A percentile compares a stretch with the other conserved stretches of the same genome.
Evolutionary conservation across 371 early-diverging fungal genomes (phyloP).

Genomic region (Rhizopus microsporus): DNA sequence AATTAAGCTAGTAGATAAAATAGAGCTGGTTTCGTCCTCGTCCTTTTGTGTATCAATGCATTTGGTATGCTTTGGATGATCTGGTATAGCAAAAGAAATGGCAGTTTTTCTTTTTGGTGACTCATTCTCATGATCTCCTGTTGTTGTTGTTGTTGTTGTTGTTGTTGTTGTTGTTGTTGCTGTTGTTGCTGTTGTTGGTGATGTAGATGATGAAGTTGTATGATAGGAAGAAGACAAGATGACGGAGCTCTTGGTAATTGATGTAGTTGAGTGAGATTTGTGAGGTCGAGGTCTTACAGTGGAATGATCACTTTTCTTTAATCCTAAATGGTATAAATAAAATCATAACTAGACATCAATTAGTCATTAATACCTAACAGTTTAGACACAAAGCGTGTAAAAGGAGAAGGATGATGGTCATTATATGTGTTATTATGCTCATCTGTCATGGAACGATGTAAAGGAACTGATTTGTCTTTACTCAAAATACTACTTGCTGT

Average conservation of each 20-base stretch:
- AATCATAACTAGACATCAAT: background rate
- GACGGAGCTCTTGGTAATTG: constrained; percentile 33
- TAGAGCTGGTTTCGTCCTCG: constrained; percentile 21
- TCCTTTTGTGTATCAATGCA: background rate
- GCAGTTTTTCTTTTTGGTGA: constrained; percentile 15
- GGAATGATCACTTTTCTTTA: constrained; percentile 3
- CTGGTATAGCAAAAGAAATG: constrained; percentile 16
- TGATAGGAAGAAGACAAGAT: constrained; percentile 23
- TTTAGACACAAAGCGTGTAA: constrained; percentile 27
- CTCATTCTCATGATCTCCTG: background rate
- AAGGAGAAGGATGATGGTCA: constrained; percentile 19
- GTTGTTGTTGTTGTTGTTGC: constrained; percentile 4
- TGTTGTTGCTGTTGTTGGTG: background rate
- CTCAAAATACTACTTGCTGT: background rate
- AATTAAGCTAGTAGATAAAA: constrained; percentile 10
- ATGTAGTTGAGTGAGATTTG: constrained; percentile 31
- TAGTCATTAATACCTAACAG: constrained; percentile 23
- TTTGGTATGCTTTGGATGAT: background rate
- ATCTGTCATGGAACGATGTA: constrained; percentile 28
- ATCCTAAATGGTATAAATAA: constrained; percentile 8
- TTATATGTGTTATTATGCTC: constrained; percentile 16
- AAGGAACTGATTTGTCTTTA: constrained; percentile 20
- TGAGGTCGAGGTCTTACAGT: constrained; percentile 20
- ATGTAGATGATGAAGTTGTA: too few relatives aligned
- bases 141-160: constrained; percentile 3